Conservation (phyloP, 176 grass and related monocot genomes). For the barley (Hordeum vulgare) region MorexV3_pseudomolecules_assembly NC_058524.1:525637056-525637555, state of each 20-base stretch:
- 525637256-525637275: conserved; percentile 30
- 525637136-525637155: conserved; percentile 3
- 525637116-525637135: conserved; percentile 11
- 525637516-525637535: background rate
- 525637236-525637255: conserved; percentile 50
- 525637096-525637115: background rate
- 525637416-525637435: background rate
- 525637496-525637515: background rate
- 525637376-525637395: conserved; percentile 22
- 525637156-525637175: conserved; percentile 22
- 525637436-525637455: conserved; percentile 13
- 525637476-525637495: background rate
- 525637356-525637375: background rate
- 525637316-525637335: background rate
- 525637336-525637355: background rate
- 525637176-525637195: conserved; percentile 11
- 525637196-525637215: conserved; percentile 4
- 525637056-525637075: background rate
- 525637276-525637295: conserved; percentile 18
- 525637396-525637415: conserved; percentile 8
- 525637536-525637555: background rate
- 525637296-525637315: background rate
- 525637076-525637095: background rate
- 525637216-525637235: conserved; percentile 33
- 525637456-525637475: conserved; percentile 22